These are phyloP conservation scores for Beauveria medogensis DNA, from an alignment of 2,329 filamentous ascomycete species.

Conservation along the genomic window DNA sequence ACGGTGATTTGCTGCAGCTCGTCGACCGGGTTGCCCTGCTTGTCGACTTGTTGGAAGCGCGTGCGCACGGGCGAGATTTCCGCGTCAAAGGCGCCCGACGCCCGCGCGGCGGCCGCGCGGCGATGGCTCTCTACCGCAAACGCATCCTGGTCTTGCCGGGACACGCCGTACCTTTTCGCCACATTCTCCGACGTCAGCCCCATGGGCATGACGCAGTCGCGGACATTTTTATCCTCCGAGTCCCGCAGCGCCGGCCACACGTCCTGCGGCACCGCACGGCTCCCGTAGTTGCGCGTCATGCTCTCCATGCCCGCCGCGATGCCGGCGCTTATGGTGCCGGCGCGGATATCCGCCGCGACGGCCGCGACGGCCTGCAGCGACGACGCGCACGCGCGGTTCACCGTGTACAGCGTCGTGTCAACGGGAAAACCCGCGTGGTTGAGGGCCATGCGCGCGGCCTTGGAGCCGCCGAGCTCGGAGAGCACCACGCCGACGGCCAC, in stretches of 20 bases:
- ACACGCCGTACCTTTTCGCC: slow-evolving; percentile 65
- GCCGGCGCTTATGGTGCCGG: slow-evolving; percentile 63
- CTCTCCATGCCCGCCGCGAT: slow-evolving; percentile 91
- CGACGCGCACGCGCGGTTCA: slow-evolving; percentile 80
- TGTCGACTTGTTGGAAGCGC: slow-evolving; percentile 55
- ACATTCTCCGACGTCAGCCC: slow-evolving; percentile 87
- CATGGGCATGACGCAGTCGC: slow-evolving; percentile 92
- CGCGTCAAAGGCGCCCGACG: slow-evolving; percentile 59
- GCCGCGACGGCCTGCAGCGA: slow-evolving; percentile 69
- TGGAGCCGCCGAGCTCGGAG: slow-evolving; percentile 81
- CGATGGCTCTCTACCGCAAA: slow-evolving; percentile 70
- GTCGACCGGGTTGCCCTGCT: slow-evolving; percentile 47
- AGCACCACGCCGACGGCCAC: slow-evolving; percentile 83
- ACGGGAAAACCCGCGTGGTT: slow-evolving; percentile 73
- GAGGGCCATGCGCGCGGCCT: slow-evolving; percentile 85
- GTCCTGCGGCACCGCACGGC: slow-evolving; percentile 72
- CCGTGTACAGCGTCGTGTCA: slow-evolving; percentile 70
- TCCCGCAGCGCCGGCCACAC: slow-evolving; percentile 68
- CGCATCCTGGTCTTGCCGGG: slow-evolving; percentile 68
- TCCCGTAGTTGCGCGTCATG: slow-evolving; percentile 89
- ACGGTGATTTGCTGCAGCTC: slow-evolving; percentile 58
- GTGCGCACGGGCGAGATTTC: slow-evolving; percentile 80
- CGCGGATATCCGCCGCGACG: slow-evolving; percentile 67
- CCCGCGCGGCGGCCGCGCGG: slow-evolving; percentile 63
- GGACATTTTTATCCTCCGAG: slow-evolving; percentile 56